Evolutionary conservation across 2,329 filamentous ascomycete species (phyloP), one percentile per base, ranked within the genome.

Genomic region (Fusarium praegraminearum): DNA sequence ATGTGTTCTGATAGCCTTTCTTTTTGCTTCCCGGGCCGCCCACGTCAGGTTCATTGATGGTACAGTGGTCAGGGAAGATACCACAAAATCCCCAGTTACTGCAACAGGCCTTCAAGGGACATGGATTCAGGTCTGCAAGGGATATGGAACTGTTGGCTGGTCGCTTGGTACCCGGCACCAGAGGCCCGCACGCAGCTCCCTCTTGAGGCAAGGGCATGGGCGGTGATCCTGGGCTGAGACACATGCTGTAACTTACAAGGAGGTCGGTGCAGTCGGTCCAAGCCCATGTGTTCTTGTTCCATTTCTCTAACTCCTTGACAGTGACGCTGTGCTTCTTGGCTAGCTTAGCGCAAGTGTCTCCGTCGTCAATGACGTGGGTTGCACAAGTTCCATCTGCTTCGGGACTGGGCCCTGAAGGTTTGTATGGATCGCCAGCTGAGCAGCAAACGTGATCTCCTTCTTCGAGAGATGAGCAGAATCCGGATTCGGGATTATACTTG

Each of bases 281-380:
- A 13, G 63, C 73, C 74, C 73, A 77, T 0, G 71, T 75, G 12
- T 71, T 70, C 26, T 72, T 74, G 60, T 81, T 81, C 35, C 51
- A 72, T 20, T 49, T 49, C 2, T 49, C 30, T 16, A 35, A 12
- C 32, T 49, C 46, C 5, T 7, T 7, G 16, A 47, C 22, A 7
- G 28, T 20, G 8, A 47, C 45, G 33, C 15, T 20, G 11, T 20
- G 10, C 46, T 50, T 36, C 6, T 24, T 26, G 7, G 46, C 46
- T 15, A 35, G n/a, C 5, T 11, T 9, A 8, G 28, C 45, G 22
- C 45, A 47, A 2, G 28, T 47, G 16, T 47, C 26, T 22, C 45
- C 5, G 18, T 47, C 26, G 3, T 35, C 15, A 6, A 47, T 47
- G 16, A 47, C 30, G 33, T 47, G 45, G 30, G 44, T 22, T 22